Percentiles rank a stretch among this genome's conserved stretches.
Evolutionary conservation across 2,329 filamentous ascomycete species (phyloP).

Genomic region (Thermoascus crustaceus): DNA sequence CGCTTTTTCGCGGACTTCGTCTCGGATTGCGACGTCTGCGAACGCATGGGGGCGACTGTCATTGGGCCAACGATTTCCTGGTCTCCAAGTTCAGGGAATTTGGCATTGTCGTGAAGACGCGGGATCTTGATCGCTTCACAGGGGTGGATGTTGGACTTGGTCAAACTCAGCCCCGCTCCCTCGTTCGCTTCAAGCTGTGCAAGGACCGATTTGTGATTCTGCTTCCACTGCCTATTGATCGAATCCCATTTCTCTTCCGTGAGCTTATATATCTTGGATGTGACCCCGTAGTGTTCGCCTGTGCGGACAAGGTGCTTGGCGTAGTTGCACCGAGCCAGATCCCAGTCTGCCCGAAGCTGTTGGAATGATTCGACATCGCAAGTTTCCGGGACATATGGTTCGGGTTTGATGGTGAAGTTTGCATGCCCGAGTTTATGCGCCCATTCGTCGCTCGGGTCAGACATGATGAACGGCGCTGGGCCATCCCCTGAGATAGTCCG

Average conservation of each 20-base stretch:
- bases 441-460: conserved; percentile 67
- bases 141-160: conserved; percentile 33
- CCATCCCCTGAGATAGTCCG: conserved; percentile 36
- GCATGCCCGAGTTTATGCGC: conserved; percentile 78
- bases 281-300: conserved; percentile 81
- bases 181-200: conserved; percentile 36
- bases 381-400: conserved; percentile 63
- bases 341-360: conserved; percentile 70
- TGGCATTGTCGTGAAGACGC: conserved; percentile 50
- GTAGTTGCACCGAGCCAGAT: conserved; percentile 74
- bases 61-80: conserved; percentile 92
- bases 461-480: conserved; percentile 53
- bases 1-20: conserved; percentile 34
- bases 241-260: conserved; percentile 85
- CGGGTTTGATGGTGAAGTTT: conserved; percentile 80
- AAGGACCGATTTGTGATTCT: conserved; percentile 58
- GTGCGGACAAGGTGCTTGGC: conserved; percentile 81
- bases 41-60: conserved; percentile 46
- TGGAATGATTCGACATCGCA: conserved; percentile 54
- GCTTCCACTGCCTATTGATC: conserved; percentile 67
- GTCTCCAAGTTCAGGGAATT: conserved; percentile 82
- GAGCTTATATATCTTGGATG: conserved; percentile 77
- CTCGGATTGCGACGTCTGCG: conserved; percentile 30
- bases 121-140: conserved; percentile 44
- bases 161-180: conserved; percentile 29